phyloP scores from a whole-genome alignment of 179 eudicot species.

The Gypsophila paniculata region DNA sequence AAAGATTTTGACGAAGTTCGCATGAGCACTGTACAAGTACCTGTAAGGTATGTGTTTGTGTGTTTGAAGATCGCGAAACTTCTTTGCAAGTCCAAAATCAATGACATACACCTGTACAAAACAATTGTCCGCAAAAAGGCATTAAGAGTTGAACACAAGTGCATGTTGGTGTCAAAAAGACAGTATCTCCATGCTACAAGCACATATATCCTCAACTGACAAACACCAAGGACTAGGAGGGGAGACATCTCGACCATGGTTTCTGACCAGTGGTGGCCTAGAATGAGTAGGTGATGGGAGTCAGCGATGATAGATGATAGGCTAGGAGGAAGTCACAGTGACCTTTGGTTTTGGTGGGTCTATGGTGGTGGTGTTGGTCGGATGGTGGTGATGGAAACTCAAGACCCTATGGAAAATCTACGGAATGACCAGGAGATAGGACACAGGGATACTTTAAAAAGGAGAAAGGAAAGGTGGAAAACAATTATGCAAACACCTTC shows the following conservation, averaged over 20 bases:
- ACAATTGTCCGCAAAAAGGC: neutral
- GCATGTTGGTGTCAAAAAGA: too few relatives aligned
- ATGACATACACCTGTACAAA: constrained; percentile 52
- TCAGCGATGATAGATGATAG: neutral
- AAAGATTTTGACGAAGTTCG: neutral
- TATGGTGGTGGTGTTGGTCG: neutral
- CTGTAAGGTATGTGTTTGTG: constrained; percentile 78
- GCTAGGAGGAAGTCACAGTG: neutral
- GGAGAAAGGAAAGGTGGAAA: too few relatives aligned
- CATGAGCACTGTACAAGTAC: constrained; percentile 26
- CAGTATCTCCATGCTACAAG: too few relatives aligned
- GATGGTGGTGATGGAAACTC: neutral
- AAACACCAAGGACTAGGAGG: neutral
- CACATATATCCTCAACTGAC: neutral
- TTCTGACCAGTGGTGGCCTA: neutral
- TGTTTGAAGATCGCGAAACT: constrained; percentile 73
- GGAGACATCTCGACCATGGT: neutral
- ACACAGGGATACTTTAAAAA: too few relatives aligned
- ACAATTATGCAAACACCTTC: too few relatives aligned
- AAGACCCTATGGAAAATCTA: too few relatives aligned
- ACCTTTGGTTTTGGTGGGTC: neutral
- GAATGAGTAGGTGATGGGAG: neutral
- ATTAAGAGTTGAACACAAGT: too few relatives aligned
- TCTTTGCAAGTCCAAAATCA: constrained; percentile 74
- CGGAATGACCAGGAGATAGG: too few relatives aligned